Evolutionary conservation across 257 asterid genomes (phyloP).

Genomic region (Nemophila menziesii): DNA sequence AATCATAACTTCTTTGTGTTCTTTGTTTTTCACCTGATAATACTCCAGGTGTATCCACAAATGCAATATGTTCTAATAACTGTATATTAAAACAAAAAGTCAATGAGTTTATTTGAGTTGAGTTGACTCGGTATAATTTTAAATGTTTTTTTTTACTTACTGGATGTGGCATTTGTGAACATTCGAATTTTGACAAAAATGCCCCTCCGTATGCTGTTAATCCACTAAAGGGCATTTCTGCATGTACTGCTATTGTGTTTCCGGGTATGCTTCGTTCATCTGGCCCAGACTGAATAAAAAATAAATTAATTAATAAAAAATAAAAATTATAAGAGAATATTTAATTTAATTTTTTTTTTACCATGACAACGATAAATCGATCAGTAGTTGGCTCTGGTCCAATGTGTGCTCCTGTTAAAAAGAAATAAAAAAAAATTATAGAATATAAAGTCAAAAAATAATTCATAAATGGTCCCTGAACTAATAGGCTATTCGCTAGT

Average conservation of each 20-base stretch:
- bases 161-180: conserved; percentile 95
- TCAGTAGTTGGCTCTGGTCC: conserved; percentile 99
- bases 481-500: too few relatives aligned
- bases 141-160: conserved; percentile 38
- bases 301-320: neutral
- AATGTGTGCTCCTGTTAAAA: conserved; percentile 74
- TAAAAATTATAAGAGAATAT: neutral
- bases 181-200: conserved; percentile 85
- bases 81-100: conserved; percentile 17
- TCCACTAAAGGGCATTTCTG: conserved; percentile 78
- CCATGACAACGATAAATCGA: conserved; percentile 87
- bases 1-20: conserved; percentile 88
- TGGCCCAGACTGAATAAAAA: conserved; percentile 60
- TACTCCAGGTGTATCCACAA: conserved; percentile 99
- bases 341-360: conserved; percentile 11
- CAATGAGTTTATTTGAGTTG: too few relatives aligned
- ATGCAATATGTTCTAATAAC: conserved; percentile 76
- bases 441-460: conserved; percentile 5
- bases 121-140: neutral
- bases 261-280: conserved; percentile 98
- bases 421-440: conserved; percentile 2
- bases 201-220: conserved; percentile 75
- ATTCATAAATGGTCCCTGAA: too few relatives aligned
- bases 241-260: conserved; percentile 83
- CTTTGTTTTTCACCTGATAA: conserved; percentile 95